Base-by-base conservation (phyloP, 306 rosid genomes). In the Quercus gilva region DNA sequence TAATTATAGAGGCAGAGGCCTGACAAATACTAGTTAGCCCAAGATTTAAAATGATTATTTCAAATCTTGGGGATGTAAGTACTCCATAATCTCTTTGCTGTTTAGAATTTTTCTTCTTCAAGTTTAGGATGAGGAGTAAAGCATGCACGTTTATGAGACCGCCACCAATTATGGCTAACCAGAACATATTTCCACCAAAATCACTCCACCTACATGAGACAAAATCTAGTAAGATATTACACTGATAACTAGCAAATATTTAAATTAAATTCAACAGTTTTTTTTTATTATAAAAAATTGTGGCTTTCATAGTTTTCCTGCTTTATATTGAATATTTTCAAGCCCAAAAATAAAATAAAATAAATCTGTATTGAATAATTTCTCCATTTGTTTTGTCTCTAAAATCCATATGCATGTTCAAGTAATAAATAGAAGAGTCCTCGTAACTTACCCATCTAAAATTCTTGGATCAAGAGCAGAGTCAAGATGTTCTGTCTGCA, bases 401-500 rank as follows among this genome's bases (percentile, higher is more conserved):
- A 28, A 28, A 28, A 28, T 28, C 0, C 29, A 28, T 28, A 28
- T 2, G 0, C 29, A 28, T 2, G 29, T 28, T 28, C 29, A 28
- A 2, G 29, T 2, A 28, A 28, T 28, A 28, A 28, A 28, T 28
- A 28, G 29, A 28, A 28, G 29, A 28, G 29, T 28, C 29, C 29
- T 28, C 29, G 29, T 2, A 28, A 28, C 29, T 2, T 28, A 28
- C 29, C 29, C 29, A 28, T 28, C 3, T 2, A 28, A 28, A 28
- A 28, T 28, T 2, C 3, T 5, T 56, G 88, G 75, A 77, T 88
- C 87, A 86, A 74, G 76, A 81, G 90, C 77, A 83, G 56, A 78
- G 61, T 92, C 95, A 71, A 97, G 35, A 31, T 31, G 94, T 87
- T 85, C 88, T 5, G 98, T 89, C 92, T 94, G 92, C 88, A 86